Evolutionary conservation across 768 basidiomycete genomes (phyloP).

Genomic region (Suillus luteus): DNA sequence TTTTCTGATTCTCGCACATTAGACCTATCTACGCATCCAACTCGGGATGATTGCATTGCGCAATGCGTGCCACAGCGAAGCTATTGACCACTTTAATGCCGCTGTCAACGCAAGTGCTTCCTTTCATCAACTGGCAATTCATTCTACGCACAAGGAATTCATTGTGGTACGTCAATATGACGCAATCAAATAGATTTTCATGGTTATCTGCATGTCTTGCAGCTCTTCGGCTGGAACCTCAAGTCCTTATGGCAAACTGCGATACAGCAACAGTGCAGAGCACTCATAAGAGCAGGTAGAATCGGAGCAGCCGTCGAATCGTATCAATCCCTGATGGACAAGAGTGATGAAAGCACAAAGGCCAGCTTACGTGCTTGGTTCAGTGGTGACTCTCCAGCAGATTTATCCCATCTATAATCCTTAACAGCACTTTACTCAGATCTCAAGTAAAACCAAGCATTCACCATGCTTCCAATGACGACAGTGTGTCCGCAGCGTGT

Average conservation of each 20-base stretch:
- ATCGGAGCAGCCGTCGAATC: not conserved
- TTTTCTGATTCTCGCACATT: not conserved
- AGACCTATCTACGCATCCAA: not conserved
- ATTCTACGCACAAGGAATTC: not conserved
- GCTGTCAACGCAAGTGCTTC: not conserved
- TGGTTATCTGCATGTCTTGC: not conserved
- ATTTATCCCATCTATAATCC: too few species aligned
- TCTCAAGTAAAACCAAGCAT: too few species aligned
- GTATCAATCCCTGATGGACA: not conserved
- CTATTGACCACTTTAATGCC: not conserved
- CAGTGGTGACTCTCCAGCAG: too few species aligned
- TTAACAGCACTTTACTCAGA: too few species aligned
- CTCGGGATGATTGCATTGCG: not conserved
- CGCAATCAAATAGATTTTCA: not conserved
- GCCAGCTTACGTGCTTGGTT: not conserved
- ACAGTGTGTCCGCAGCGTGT: too few species aligned
- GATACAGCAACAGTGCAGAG: not conserved
- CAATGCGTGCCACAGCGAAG: not conserved
- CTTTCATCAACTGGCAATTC: not conserved
- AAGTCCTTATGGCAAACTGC: not conserved
- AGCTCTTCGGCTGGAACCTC: not conserved
- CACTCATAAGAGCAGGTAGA: not conserved
- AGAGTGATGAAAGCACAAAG: not conserved
- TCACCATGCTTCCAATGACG: too few species aligned
- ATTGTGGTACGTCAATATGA: not conserved